A percentile compares a stretch with the other conserved stretches of the same genome.
Conservation (phyloP, 257 asterid genomes). For the Haberlea rhodopensis region DNA sequence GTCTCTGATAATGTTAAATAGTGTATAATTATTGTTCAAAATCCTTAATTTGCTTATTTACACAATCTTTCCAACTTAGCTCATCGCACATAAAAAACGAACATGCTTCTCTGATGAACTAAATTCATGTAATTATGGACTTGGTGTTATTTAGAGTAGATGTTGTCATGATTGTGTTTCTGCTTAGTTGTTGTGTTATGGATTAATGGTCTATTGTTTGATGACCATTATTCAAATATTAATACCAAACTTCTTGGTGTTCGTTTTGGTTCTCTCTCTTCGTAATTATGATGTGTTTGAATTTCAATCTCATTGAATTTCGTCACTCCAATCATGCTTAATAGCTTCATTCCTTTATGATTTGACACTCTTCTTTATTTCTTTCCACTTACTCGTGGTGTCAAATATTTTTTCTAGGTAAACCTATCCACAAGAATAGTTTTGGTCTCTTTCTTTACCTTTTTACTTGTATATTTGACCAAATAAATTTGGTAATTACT, state of each 20-base stretch:
- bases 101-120: conserved; percentile 20
- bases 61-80: neutral
- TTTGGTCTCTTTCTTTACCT: neutral
- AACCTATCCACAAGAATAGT: neutral
- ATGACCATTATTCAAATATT: conserved; percentile 7
- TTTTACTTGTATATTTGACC: neutral
- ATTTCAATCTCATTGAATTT: neutral
- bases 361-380: neutral
- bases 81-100: neutral
- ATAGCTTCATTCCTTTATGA: neutral
- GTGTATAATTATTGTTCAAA: conserved; percentile 9
- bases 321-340: neutral
- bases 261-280: neutral
- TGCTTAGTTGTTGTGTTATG: conserved; percentile 25
- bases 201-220: conserved; percentile 26
- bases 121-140: conserved; percentile 23
- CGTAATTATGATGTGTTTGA: neutral
- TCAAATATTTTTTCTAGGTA: neutral
- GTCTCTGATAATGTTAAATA: conserved; percentile 42
- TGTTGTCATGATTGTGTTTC: conserved; percentile 25
- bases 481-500: neutral
- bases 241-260: neutral
- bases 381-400: neutral
- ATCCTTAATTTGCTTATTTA: neutral
- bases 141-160: conserved; percentile 26